A percentile compares a stretch with the other conserved stretches of the same genome.
Evolutionary conservation across 1,139 yeast genomes (phyloP).

Genomic region (Taiozyma onychis): DNA sequence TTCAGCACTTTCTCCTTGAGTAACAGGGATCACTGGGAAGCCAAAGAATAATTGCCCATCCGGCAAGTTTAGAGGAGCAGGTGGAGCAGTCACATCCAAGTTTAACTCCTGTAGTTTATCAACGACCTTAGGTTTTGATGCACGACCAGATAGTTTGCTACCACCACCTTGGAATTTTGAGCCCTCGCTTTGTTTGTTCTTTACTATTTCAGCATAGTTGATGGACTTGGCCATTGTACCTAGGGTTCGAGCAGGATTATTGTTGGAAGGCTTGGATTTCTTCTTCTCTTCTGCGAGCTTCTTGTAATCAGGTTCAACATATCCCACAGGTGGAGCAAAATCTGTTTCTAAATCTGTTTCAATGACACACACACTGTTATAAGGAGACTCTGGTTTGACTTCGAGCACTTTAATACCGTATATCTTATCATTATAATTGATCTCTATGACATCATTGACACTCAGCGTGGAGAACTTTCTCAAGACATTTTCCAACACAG

Average conservation of each 20-base stretch:
- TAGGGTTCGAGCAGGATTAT: constrained; percentile 31
- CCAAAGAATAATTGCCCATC: constrained; percentile 91
- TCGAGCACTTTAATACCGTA: constrained; percentile 84
- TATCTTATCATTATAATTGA: constrained; percentile 73
- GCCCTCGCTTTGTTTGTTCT: constrained; percentile 30
- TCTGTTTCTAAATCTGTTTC: constrained; percentile 97
- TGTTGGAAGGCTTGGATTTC: constrained; percentile 20
- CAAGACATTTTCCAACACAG: constrained; percentile 88
- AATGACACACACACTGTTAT: constrained; percentile 79
- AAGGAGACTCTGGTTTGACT: constrained; percentile 68
- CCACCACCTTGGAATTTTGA: constrained; percentile 58
- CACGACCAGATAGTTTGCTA: constrained; percentile 61
- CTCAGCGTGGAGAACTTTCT: constrained; percentile 87
- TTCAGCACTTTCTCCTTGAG: constrained; percentile 37
- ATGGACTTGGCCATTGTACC: constrained; percentile 82
- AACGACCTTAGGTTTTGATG: constrained; percentile 19
- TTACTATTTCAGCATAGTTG: constrained; percentile 57
- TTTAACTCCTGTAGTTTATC: constrained; percentile 21
- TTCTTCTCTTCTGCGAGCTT: constrained; percentile 20
- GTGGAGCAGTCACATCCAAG: constrained; percentile 41
- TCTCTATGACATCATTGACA: constrained; percentile 77
- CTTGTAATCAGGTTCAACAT: constrained; percentile 77
- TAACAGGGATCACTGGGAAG: constrained; percentile 77
- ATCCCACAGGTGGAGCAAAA: constrained; percentile 98
- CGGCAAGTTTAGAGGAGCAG: constrained; percentile 70